Base-by-base conservation (phyloP, 495 filamentous ascomycete species). In the Parachaetomium inaequale region DNA sequence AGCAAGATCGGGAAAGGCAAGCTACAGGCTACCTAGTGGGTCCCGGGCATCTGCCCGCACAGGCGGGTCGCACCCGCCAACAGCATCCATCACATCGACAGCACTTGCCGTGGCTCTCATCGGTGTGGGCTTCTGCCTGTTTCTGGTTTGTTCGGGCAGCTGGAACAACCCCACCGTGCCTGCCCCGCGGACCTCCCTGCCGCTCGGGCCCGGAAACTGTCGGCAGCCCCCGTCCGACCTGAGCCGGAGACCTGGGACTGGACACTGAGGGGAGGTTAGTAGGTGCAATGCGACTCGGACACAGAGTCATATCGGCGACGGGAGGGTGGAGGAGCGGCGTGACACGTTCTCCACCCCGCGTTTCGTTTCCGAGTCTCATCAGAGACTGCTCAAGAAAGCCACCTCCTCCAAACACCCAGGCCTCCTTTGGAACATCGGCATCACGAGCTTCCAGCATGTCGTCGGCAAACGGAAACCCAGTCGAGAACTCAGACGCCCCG, bases 371-470 rank as follows among this genome's bases (percentile, higher is more conserved):
- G n/a, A n/a, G n/a, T n/a, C n/a, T n/a, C n/a, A 0, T 28, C 15
- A 14, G 2, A n/a, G 6, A 36, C 7, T 3, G 23, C 15, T 3
- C n/a, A 40, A 17, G 14, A 3, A 15, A 4, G 28, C 8, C 55
- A 17, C 19, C 14, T n/a, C 45, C 7, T 21, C 47, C 1, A 1
- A 3, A n/a, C 25, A 3, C 25, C 4, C 25, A 7, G 28, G 58
- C 50, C 25, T 28, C 17, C n/a, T 54, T 46, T 38, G 38, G 12
- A 1, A 62, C 43, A 28, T 50, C 51, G 25, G 11, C 57, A 15
- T 8, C 25, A 29, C 46, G 17, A 7, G 2, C 56, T 31, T 61
- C 52, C 4, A 62, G 21, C 19, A 52, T 62, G 43, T 32, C 58
- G 1, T n/a, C 31, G 7, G 36, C 38, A 45, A 50, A n/a, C 21